Evolutionary conservation across 129 eudicot species (phyloP).

Genomic region (Tanacetum coccineum): DNA sequence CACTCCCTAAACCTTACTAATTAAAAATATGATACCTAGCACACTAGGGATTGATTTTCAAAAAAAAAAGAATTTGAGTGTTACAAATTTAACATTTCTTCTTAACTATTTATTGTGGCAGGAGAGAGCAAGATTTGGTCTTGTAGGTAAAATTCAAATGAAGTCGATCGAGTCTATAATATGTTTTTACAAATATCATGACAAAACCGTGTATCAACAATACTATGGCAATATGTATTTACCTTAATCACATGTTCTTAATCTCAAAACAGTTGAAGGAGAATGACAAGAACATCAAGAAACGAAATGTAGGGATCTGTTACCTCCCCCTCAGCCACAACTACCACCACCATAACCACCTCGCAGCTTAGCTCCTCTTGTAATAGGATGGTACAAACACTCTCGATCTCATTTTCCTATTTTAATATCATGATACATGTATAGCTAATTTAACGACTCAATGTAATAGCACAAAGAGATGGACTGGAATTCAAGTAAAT

Average conservation of each 20-base stretch:
- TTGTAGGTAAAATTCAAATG: neutral
- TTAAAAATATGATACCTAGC: no score
- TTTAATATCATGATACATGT: no score
- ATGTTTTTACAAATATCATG: neutral
- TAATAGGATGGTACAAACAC: slow-evolving; percentile 23
- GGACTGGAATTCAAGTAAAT: no score
- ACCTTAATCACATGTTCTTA: slow-evolving; percentile 11
- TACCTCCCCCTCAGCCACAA: slow-evolving; percentile 21
- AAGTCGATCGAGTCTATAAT: no score
- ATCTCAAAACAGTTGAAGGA: slow-evolving; percentile 23
- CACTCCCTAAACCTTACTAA: no score
- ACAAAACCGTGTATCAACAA: neutral
- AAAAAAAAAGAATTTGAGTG: no score
- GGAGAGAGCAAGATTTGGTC: slow-evolving; percentile 46
- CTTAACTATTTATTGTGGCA: slow-evolving; percentile 9
- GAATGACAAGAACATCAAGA: slow-evolving; percentile 26
- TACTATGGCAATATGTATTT: neutral
- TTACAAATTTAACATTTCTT: no score
- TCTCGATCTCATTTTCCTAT: neutral
- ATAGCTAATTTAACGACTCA: no score
- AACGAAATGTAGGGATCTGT: slow-evolving; percentile 15
- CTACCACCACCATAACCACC: no score
- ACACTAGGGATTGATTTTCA: no score
- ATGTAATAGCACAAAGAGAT: no score
- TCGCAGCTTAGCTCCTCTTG: slow-evolving; percentile 18